These are phyloP conservation scores for Coprinopsis sp. DNA, from an alignment of 768 basidiomycete species.

Conservation along the genomic window DNA sequence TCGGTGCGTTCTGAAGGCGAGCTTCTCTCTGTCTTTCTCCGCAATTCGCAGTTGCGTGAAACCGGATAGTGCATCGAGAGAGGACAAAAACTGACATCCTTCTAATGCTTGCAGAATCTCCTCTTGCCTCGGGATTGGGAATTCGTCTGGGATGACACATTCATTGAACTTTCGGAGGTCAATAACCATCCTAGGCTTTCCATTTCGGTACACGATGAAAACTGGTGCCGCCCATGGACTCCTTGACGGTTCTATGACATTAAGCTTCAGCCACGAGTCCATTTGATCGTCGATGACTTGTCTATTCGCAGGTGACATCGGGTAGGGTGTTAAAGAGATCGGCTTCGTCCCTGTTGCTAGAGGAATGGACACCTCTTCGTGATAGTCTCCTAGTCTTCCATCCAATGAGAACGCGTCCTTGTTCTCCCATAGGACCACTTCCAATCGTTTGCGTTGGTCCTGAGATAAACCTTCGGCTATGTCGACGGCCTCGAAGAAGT, in stretches of 20 bases:
- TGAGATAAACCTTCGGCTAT: slow-evolving; percentile 6
- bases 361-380: slow-evolving; percentile 19
- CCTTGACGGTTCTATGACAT: slow-evolving; percentile 33
- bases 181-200: slow-evolving; percentile 30
- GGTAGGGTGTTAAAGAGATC: slow-evolving; percentile 21
- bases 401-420: slow-evolving; percentile 24
- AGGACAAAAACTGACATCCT: slow-evolving; percentile 27
- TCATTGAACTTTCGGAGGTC: slow-evolving; percentile 26
- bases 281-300: no score
- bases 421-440: slow-evolving; percentile 13
- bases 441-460: slow-evolving; percentile 2
- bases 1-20: slow-evolving; percentile 33
- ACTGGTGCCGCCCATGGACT: slow-evolving; percentile 36
- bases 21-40: slow-evolving; percentile 24
- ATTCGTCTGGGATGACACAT: slow-evolving; percentile 12
- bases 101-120: slow-evolving; percentile 24
- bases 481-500: no score
- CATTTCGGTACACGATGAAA: no score
- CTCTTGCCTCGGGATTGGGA: slow-evolving; percentile 18
- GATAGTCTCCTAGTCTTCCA: slow-evolving; percentile 25
- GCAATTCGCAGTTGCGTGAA: slow-evolving; percentile 33
- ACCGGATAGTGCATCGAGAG: slow-evolving; percentile 24
- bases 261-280: slow-evolving; percentile 27
- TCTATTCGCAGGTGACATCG: no score
- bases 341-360: slow-evolving; percentile 21